Conservation (phyloP, 2,329 filamentous ascomycete species). For the Coniochaeta sp. region DNA sequence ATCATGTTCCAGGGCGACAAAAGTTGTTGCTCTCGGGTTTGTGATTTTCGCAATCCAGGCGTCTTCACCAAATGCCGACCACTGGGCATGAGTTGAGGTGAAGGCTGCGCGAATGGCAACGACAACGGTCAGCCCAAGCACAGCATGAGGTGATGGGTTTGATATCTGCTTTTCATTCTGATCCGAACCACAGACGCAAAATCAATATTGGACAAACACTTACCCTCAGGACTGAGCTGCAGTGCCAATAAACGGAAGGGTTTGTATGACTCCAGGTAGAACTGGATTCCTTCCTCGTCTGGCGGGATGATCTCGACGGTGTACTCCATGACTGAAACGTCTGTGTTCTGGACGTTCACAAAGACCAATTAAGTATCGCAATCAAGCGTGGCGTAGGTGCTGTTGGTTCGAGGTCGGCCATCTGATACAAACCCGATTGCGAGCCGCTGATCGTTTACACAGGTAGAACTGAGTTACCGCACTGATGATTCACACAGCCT, state of each 20-base stretch:
- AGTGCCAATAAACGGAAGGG: conserved; percentile 1
- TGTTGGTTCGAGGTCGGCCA: not conserved
- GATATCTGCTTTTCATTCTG: not conserved
- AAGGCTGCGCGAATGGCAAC: not conserved
- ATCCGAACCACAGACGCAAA: no score
- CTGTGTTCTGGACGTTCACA: not conserved
- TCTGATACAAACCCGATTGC: not conserved
- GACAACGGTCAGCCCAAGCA: not conserved
- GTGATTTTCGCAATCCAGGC: not conserved
- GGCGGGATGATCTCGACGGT: not conserved
- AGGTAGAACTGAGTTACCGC: not conserved
- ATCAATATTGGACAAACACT: not conserved
- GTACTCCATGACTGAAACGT: not conserved
- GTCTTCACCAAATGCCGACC: not conserved
- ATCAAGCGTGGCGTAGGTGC: not conserved
- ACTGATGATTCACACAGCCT: not conserved
- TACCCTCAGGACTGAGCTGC: conserved; percentile 1
- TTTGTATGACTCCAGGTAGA: not conserved
- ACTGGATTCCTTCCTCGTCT: not conserved
- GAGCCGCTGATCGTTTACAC: not conserved
- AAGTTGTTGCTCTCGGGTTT: not conserved
- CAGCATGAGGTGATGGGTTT: not conserved
- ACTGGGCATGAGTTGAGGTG: not conserved
- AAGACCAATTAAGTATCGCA: not conserved
- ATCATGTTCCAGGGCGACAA: not conserved